Evolutionary conservation across 1,139 yeast species (phyloP).

Genomic region (Pichia sp.): DNA sequence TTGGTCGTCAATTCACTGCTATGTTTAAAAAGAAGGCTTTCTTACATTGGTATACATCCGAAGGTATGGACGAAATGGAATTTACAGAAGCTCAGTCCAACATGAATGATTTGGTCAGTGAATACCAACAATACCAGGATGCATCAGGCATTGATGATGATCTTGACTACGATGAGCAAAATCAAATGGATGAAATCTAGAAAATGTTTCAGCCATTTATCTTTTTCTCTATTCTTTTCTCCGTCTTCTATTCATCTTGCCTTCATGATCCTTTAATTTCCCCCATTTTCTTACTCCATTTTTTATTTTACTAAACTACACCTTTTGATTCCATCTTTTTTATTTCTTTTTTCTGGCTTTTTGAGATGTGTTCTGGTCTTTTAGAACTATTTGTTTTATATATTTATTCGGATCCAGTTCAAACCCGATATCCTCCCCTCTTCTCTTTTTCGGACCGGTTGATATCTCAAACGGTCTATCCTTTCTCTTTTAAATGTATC

Average conservation of each 20-base stretch:
- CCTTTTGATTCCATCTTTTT: constrained; percentile 7
- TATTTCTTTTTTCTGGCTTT: constrained; percentile 8
- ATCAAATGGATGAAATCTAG: constrained; percentile 47
- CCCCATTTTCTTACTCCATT: constrained; percentile 1
- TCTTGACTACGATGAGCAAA: constrained; percentile 63
- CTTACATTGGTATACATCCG: constrained; percentile 92
- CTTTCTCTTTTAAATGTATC: constrained; percentile 10
- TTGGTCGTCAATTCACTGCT: constrained; percentile 83
- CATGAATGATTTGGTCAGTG: constrained; percentile 82
- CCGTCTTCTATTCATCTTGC: constrained; percentile 4
- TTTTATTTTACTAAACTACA: constrained; percentile 3
- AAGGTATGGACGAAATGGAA: constrained; percentile 95
- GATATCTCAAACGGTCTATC: background rate
- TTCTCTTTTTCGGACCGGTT: background rate
- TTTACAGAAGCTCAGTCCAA: constrained; percentile 85
- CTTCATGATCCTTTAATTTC: background rate
- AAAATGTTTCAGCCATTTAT: constrained; percentile 14
- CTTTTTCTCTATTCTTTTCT: constrained; percentile 7
- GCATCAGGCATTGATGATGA: constrained; percentile 72
- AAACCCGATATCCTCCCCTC: constrained; percentile 4
- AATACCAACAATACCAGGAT: constrained; percentile 90
- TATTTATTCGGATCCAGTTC: constrained; percentile 2
- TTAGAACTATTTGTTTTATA: constrained; percentile 5
- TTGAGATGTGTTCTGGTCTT: constrained; percentile 8
- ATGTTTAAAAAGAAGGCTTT: constrained; percentile 94